These are phyloP conservation scores for Aspergillus avenaceus DNA, from an alignment of 495 filamentous ascomycete species.

Conservation along the genomic window DNA sequence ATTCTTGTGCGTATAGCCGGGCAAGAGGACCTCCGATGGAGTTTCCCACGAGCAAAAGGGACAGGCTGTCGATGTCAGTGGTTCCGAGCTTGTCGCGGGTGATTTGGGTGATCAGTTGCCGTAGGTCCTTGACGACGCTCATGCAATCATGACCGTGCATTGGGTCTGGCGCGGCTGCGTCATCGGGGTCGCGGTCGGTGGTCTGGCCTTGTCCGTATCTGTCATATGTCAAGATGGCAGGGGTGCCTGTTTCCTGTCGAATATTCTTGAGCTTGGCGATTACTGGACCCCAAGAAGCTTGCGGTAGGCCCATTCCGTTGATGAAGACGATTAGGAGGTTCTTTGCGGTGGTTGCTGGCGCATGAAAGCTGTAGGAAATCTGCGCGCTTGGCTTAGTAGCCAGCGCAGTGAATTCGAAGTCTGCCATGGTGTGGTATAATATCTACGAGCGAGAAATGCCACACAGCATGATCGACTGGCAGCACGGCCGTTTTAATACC, in stretches of 20 bases:
- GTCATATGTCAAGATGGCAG: slow-evolving; percentile 1
- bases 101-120: slow-evolving; percentile 3
- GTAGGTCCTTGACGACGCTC: neutral
- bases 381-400: no score
- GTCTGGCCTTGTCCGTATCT: neutral
- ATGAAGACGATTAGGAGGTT: neutral
- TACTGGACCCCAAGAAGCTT: neutral
- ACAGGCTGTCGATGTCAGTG: neutral
- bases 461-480: no score
- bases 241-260: neutral
- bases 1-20: neutral
- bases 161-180: neutral
- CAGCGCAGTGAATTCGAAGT: no score
- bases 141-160: neutral
- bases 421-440: no score
- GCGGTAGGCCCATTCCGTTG: slow-evolving; percentile 2
- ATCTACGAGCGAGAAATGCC: no score
- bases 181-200: neutral
- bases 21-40: neutral
- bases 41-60: neutral
- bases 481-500: no score
- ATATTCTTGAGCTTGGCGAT: neutral
- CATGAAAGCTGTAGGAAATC: slow-evolving; percentile 2
- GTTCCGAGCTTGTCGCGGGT: neutral
- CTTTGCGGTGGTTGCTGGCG: neutral